These are phyloP conservation scores for Trypanosoma melophagium DNA, from an alignment of 208 protist genomes.

Conservation along the genomic window DNA sequence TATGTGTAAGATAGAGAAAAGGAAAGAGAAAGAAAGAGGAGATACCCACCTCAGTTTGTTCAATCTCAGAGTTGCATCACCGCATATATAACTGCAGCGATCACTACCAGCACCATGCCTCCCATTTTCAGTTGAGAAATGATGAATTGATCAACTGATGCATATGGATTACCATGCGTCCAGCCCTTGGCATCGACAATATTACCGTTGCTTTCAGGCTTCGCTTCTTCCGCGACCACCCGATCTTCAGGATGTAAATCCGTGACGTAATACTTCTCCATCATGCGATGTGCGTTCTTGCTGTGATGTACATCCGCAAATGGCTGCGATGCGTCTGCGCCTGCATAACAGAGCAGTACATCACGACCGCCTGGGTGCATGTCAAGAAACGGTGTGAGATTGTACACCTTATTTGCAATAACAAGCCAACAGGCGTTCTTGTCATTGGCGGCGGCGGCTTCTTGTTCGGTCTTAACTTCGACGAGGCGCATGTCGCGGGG, in stretches of 20 bases:
- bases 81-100: background rate
- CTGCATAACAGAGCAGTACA: slow-evolving; percentile 67
- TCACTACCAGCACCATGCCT: background rate
- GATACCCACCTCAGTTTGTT: background rate
- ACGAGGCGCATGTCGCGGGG: slow-evolving; percentile 20
- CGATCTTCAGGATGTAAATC: slow-evolving; percentile 48
- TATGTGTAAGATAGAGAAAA: background rate
- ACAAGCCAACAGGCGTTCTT: slow-evolving; percentile 43
- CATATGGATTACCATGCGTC: background rate
- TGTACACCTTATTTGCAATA: slow-evolving; percentile 87
- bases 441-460: slow-evolving; percentile 5
- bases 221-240: background rate
- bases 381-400: slow-evolving; percentile 72
- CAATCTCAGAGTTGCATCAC: background rate
- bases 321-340: slow-evolving; percentile 63
- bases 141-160: background rate
- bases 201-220: background rate
- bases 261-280: slow-evolving; percentile 57
- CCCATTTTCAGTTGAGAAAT: background rate
- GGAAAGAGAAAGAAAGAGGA: slow-evolving; percentile 17
- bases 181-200: background rate
- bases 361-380: slow-evolving; percentile 80
- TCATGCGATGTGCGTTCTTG: slow-evolving; percentile 51
- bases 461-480: slow-evolving; percentile 28
- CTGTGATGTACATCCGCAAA: slow-evolving; percentile 76